These are phyloP conservation scores for Mrakia gelida DNA, from an alignment of 768 basidiomycete species.

Conservation along the genomic window DNA sequence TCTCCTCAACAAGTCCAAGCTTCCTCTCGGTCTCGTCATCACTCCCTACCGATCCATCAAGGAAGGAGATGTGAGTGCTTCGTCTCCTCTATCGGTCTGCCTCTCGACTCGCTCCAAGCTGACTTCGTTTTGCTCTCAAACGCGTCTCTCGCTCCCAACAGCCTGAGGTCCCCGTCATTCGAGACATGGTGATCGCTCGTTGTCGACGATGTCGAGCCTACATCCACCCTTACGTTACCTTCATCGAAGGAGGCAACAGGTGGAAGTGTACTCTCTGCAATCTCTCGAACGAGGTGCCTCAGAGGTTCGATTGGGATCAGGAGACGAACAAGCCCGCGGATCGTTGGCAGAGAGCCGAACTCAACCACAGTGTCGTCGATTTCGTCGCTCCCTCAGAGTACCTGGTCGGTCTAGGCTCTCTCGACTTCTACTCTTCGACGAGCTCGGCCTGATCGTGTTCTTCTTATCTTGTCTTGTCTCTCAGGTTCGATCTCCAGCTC, in stretches of 20 bases:
- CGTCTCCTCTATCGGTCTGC: background rate
- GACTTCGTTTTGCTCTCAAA: background rate
- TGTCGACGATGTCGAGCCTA: slow-evolving; percentile 94
- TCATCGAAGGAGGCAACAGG: slow-evolving; percentile 95
- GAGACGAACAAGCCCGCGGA: slow-evolving; percentile 88
- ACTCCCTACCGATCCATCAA: slow-evolving; percentile 85
- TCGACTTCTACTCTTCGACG: background rate
- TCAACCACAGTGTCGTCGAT: slow-evolving; percentile 89
- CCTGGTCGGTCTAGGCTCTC: slow-evolving; percentile 58
- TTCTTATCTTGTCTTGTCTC: background rate
- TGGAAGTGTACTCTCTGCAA: slow-evolving; percentile 99
- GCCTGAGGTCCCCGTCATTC: slow-evolving; percentile 77
- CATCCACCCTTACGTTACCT: slow-evolving; percentile 95
- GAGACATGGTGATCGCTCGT: slow-evolving; percentile 90
- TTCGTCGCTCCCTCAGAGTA: slow-evolving; percentile 98
- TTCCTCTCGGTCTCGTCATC: slow-evolving; percentile 81
- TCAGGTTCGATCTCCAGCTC: slow-evolving; percentile 81
- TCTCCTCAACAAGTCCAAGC: slow-evolving; percentile 78
- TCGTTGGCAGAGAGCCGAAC: slow-evolving; percentile 85
- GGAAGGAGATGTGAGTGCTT: slow-evolving; percentile 53
- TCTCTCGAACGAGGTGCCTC: slow-evolving; percentile 96
- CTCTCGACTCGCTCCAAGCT: background rate
- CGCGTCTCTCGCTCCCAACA: slow-evolving; percentile 44
- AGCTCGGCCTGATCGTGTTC: too few relatives aligned
- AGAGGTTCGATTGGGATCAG: slow-evolving; percentile 98